These are phyloP conservation scores for Plasmopara halstedii DNA, from an alignment of 352 stramenopile species.

Conservation along the genomic window DNA sequence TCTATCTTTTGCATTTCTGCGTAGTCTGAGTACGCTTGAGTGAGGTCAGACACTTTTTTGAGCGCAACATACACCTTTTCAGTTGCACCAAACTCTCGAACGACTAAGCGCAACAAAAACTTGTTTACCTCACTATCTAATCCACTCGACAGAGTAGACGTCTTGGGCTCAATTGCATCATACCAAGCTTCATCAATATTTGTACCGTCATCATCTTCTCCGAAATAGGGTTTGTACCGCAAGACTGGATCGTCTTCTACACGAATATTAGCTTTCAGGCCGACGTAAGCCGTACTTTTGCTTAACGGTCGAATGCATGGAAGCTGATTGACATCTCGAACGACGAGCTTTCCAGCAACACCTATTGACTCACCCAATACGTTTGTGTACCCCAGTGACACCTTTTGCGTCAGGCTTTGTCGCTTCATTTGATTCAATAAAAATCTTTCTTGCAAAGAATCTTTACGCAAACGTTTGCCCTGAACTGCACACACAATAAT, in stretches of 20 bases:
- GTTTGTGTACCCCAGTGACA: slow-evolving; percentile 30
- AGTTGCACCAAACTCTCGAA: slow-evolving; percentile 42
- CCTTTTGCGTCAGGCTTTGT: slow-evolving; percentile 16
- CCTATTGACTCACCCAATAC: slow-evolving; percentile 18
- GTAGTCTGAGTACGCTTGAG: slow-evolving; percentile 58
- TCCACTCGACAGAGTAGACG: slow-evolving; percentile 30
- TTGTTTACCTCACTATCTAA: slow-evolving; percentile 65
- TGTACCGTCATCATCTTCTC: slow-evolving; percentile 81
- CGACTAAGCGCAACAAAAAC: slow-evolving; percentile 56
- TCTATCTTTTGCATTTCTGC: slow-evolving; percentile 60
- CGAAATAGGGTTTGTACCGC: slow-evolving; percentile 88
- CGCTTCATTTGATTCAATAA: slow-evolving; percentile 39
- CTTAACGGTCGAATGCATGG: slow-evolving; percentile 43
- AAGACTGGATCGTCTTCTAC: slow-evolving; percentile 87
- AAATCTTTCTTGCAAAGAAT: slow-evolving; percentile 21
- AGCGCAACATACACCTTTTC: slow-evolving; percentile 55
- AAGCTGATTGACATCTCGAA: slow-evolving; percentile 27
- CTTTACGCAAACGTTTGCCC: slow-evolving; percentile 12
- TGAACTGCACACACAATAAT: slow-evolving; percentile 6
- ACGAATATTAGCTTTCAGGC: slow-evolving; percentile 60
- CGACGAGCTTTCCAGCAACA: slow-evolving; percentile 11
- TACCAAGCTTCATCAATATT: slow-evolving; percentile 72
- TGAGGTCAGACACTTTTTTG: slow-evolving; percentile 47
- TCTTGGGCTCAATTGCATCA: slow-evolving; percentile 35
- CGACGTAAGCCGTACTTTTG: slow-evolving; percentile 56